Conservation (phyloP, 768 basidiomycete species). For the Kondoa subrosea region DNA sequence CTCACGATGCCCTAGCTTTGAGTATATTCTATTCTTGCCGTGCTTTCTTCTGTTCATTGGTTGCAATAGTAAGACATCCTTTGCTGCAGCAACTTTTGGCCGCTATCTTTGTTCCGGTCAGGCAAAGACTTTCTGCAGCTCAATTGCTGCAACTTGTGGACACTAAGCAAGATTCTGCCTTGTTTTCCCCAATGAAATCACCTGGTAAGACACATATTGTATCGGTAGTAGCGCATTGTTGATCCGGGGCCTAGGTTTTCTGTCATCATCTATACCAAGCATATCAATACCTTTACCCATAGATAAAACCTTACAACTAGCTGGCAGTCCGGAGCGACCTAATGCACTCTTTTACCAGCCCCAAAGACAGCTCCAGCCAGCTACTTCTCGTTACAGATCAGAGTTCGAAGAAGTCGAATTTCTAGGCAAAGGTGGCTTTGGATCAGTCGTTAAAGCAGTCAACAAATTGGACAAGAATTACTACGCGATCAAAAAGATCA, state of each 20-base stretch:
- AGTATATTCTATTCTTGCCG: neutral
- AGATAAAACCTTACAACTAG: neutral
- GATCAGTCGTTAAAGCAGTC: slow-evolving; percentile 28
- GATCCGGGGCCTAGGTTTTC: too few relatives aligned
- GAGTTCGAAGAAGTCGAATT: slow-evolving; percentile 29
- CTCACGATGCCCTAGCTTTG: neutral
- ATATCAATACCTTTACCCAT: neutral
- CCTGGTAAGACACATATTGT: neutral
- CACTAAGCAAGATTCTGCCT: neutral
- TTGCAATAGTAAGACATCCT: neutral
- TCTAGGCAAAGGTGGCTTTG: slow-evolving; percentile 27
- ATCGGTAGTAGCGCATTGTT: too few relatives aligned
- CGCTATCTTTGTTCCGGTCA: neutral
- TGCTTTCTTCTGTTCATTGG: neutral
- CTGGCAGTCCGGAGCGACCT: neutral
- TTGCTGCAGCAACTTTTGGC: neutral
- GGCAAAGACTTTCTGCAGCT: neutral
- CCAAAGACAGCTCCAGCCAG: neutral
- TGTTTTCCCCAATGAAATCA: neutral
- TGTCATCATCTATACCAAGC: neutral
- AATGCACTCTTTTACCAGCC: neutral
- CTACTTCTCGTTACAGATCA: neutral
- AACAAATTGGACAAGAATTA: slow-evolving; percentile 25
- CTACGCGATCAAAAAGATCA: slow-evolving; percentile 28
- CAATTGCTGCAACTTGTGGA: neutral